Conservation (phyloP, 306 rosid species). For the Pyrus betulifolia region DNA sequence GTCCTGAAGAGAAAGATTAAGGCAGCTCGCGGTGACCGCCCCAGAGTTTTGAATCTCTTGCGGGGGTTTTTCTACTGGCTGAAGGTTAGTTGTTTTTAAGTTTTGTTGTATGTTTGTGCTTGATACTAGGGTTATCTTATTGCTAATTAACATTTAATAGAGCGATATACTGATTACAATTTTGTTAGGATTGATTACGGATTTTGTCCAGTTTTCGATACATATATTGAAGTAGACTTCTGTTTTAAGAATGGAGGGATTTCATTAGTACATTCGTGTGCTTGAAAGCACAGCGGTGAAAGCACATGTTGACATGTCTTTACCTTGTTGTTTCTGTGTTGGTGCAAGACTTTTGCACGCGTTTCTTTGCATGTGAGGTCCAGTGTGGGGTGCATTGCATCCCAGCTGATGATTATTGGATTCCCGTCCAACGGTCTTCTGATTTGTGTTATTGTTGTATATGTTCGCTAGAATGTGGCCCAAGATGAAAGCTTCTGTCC, state of each 20-base stretch:
- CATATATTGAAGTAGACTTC: background rate
- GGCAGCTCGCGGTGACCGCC: slow-evolving; percentile 21
- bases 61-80: slow-evolving; percentile 80
- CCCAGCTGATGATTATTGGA: background rate
- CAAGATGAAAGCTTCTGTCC: slow-evolving; percentile 43
- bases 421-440: background rate
- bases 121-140: background rate
- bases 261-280: background rate
- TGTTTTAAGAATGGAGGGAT: background rate
- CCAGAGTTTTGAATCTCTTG: slow-evolving; percentile 41
- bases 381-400: background rate
- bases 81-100: slow-evolving; percentile 36
- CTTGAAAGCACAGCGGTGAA: background rate
- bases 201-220: background rate
- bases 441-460: slow-evolving; percentile 9
- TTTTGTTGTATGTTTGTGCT: background rate
- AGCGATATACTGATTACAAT: background rate
- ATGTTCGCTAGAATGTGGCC: slow-evolving; percentile 36
- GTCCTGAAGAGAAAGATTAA: slow-evolving; percentile 31
- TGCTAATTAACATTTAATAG: background rate
- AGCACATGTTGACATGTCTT: background rate
- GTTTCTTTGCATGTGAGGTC: background rate
- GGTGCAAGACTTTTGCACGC: background rate
- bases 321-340: background rate
- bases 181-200: background rate